A percentile compares a stretch with the other conserved stretches of the same genome.
phyloP scores from a whole-genome alignment of 192 early-diverging fungal species.

The Geranomyces michiganensis region DNA sequence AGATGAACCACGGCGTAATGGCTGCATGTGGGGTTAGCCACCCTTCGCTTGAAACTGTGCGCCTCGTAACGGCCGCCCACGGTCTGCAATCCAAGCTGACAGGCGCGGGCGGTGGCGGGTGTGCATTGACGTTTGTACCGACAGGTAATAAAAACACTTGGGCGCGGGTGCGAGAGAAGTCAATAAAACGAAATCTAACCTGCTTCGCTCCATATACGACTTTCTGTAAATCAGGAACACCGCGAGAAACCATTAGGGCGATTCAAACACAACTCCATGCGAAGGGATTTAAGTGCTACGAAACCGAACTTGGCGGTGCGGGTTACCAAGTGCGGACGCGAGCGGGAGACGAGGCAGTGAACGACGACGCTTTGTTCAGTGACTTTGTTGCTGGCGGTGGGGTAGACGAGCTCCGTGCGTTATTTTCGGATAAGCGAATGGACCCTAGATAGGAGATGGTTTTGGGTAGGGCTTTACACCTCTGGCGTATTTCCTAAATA shows the following conservation, averaged over 20 bases:
- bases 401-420: too few species aligned
- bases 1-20: conserved; percentile 84
- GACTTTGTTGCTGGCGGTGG: too few species aligned
- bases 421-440: too few species aligned
- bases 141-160: too few species aligned
- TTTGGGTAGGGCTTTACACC: too few species aligned
- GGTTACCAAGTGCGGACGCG: conserved; percentile 12
- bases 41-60: conserved; percentile 76
- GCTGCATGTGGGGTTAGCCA: conserved; percentile 82
- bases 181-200: too few species aligned
- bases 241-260: conserved; percentile 36
- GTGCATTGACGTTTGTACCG: conserved; percentile 72
- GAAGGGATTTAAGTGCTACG: conserved; percentile 72
- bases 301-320: conserved; percentile 63
- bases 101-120: conserved; percentile 97
- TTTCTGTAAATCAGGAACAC: conserved; percentile 3
- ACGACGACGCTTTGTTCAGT: too few species aligned
- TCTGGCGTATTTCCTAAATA: too few species aligned
- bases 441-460: too few species aligned
- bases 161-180: too few species aligned
- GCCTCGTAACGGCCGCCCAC: conserved; percentile 61
- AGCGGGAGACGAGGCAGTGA: background rate
- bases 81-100: conserved; percentile 86
- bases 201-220: background rate
- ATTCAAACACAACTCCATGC: conserved; percentile 53